Evolutionary conservation across 768 basidiomycete genomes (phyloP).

Genomic region (Pisolithus orientalis): DNA sequence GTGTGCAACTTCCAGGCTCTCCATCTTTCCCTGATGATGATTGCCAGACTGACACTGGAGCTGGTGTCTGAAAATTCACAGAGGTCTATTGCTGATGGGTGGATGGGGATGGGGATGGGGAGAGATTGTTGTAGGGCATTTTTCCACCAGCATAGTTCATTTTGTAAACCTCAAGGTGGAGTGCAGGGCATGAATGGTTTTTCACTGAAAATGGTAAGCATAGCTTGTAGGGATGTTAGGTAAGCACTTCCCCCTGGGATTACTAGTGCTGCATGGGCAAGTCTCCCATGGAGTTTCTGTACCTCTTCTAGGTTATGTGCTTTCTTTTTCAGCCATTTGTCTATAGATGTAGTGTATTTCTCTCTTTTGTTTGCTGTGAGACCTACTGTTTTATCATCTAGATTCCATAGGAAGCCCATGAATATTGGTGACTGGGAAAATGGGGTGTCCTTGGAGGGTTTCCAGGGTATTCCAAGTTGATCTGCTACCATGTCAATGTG

Average conservation of each 20-base stretch:
- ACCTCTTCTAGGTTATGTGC: constrained; percentile 16
- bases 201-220: neutral
- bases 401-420: neutral
- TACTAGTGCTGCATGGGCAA: too few relatives aligned
- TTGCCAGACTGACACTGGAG: too few relatives aligned
- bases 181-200: neutral
- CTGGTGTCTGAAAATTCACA: neutral
- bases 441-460: neutral
- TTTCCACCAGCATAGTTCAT: neutral
- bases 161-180: neutral
- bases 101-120: neutral
- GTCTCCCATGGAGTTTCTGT: constrained; percentile 30
- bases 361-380: too few relatives aligned
- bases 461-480: too few relatives aligned
- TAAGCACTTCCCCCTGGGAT: too few relatives aligned
- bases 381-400: neutral
- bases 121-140: too few relatives aligned
- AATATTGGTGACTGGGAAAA: neutral
- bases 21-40: too few relatives aligned
- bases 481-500: too few relatives aligned
- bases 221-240: too few relatives aligned
- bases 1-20: too few relatives aligned
- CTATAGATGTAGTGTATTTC: too few relatives aligned
- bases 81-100: neutral
- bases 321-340: constrained; percentile 13